Conservation (phyloP, 2,329 filamentous ascomycete genomes). For the Nemania sp. region DNA sequence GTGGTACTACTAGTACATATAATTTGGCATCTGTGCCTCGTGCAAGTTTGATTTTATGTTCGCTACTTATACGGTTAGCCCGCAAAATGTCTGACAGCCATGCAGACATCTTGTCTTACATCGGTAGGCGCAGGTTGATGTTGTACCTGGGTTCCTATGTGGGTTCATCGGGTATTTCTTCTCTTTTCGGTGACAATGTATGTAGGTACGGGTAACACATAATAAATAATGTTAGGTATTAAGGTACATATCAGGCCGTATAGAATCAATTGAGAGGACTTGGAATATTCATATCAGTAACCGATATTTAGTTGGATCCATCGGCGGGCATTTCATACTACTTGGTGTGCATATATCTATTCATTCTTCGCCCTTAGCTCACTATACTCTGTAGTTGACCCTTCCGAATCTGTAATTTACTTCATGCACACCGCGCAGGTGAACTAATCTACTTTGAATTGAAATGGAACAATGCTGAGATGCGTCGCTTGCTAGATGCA, state of each 20-base stretch:
- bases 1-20: too few relatives aligned
- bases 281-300: too few relatives aligned
- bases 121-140: background rate
- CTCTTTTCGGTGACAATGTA: background rate
- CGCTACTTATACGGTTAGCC: conserved; percentile 8
- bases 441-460: background rate
- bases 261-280: too few relatives aligned
- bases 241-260: background rate
- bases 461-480: background rate
- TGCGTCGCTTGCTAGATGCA: background rate
- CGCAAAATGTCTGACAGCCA: background rate
- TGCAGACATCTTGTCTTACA: background rate
- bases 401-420: too few relatives aligned
- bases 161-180: conserved; percentile 5
- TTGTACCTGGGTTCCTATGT: background rate
- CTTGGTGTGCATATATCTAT: background rate
- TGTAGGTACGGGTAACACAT: background rate
- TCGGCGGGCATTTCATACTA: too few relatives aligned
- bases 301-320: too few relatives aligned
- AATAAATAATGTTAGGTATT: too few relatives aligned
- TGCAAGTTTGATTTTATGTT: too few relatives aligned
- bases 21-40: too few relatives aligned
- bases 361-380: too few relatives aligned
- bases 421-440: background rate
- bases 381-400: too few relatives aligned